Conservation (phyloP, 2,329 filamentous ascomycete genomes). For the Claviceps spartinae region DNA sequence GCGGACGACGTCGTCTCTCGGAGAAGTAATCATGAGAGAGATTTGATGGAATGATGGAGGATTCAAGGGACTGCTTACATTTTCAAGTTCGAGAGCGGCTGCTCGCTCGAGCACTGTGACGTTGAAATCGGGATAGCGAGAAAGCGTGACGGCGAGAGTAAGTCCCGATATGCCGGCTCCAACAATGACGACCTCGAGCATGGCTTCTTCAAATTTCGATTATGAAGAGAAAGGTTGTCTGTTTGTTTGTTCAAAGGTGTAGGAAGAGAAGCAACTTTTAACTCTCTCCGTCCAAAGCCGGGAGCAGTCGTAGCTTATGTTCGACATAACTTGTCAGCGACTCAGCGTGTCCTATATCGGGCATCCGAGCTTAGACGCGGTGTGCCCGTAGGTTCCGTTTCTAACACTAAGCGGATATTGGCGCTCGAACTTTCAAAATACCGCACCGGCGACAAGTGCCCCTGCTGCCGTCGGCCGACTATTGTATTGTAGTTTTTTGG, state of each 20-base stretch:
- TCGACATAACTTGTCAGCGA: no score
- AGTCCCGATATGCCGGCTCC: slow-evolving; percentile 10
- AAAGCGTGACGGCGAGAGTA: slow-evolving; percentile 5
- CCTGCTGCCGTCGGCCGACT: no score
- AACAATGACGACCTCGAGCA: slow-evolving; percentile 7
- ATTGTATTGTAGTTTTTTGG: no score
- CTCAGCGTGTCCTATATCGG: no score
- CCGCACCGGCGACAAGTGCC: no score
- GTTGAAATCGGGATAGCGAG: slow-evolving; percentile 1
- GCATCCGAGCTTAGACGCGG: no score
- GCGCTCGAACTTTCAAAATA: no score
- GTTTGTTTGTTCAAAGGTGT: neutral
- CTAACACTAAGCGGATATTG: no score
- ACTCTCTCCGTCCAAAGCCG: neutral
- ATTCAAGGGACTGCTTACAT: neutral
- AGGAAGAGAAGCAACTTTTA: neutral
- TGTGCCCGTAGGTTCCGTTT: no score
- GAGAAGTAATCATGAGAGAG: neutral
- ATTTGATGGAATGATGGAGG: neutral
- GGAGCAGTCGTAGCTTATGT: neutral
- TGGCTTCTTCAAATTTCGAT: neutral
- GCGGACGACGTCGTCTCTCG: neutral
- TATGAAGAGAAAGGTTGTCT: neutral
- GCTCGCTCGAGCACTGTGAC: slow-evolving; percentile 8
- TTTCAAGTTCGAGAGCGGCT: neutral